These are phyloP conservation scores for Ascocoryne sarcoides DNA, from an alignment of 2,329 filamentous ascomycete species.

Conservation along the genomic window DNA sequence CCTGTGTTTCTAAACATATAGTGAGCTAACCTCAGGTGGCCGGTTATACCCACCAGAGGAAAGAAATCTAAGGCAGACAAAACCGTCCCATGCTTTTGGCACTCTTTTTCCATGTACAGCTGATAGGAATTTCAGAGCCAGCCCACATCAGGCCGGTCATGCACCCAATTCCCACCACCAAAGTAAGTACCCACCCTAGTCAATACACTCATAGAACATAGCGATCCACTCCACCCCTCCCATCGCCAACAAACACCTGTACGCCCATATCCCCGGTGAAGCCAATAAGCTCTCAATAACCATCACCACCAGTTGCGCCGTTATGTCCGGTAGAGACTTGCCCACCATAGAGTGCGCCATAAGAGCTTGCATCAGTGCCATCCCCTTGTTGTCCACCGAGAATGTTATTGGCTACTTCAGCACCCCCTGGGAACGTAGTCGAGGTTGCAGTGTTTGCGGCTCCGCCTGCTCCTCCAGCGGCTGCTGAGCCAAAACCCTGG, in stretches of 20 bases:
- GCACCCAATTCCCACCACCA: conserved; percentile 10
- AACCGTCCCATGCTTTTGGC: conserved; percentile 23
- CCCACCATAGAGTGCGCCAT: conserved; percentile 36
- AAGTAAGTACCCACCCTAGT: conserved; percentile 20
- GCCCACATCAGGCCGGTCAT: conserved; percentile 5
- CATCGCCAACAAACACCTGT: conserved; percentile 13
- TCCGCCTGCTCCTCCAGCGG: conserved; percentile 32
- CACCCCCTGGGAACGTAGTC: conserved; percentile 22
- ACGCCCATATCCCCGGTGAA: conserved; percentile 15
- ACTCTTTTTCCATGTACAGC: conserved; percentile 25
- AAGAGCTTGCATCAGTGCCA: conserved; percentile 27
- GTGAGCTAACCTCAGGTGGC: conserved; percentile 13
- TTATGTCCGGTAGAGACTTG: conserved; percentile 49
- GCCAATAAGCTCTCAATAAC: conserved; percentile 16
- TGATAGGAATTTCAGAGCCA: conserved; percentile 13
- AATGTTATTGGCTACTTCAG: conserved; percentile 28
- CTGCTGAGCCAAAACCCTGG: conserved; percentile 41
- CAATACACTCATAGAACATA: conserved; percentile 25
- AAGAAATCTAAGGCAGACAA: conserved; percentile 25
- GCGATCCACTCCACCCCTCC: conserved; percentile 7
- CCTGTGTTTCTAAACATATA: conserved; percentile 11
- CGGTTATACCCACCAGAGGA: conserved; percentile 20
- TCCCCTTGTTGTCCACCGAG: conserved; percentile 27
- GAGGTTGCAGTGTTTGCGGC: conserved; percentile 24
- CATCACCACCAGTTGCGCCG: conserved; percentile 34